Base-by-base conservation (phyloP, 2,329 filamentous ascomycete species). In the Venturia aucupariae region DNA sequence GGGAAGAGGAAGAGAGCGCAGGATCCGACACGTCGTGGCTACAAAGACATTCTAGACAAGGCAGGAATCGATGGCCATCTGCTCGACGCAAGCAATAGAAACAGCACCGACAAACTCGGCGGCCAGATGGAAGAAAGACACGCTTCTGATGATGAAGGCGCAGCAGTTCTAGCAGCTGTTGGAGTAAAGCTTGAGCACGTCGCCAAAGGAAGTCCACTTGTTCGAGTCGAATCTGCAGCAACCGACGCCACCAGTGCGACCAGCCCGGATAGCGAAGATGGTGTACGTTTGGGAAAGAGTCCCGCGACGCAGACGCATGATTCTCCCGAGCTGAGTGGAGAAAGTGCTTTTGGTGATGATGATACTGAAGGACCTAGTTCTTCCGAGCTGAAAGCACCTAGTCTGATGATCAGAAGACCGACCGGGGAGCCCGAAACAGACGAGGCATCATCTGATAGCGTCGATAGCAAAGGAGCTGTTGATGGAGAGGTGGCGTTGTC, bases 1-100 rank as follows among this genome's bases (percentile, higher is more conserved):
- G 95, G 95, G 78, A 95, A 94, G 76, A 83, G 84, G 66, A 96
- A 96, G 79, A 86, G 92, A 38, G 83, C 86, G 61, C 86, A 89
- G 63, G 90, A 96, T 70, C 87, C 90, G 6, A 81, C 80, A 19
- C 84, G 92, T 41, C 86, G 89, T 68, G 89, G 86, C 55, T 96
- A 96, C 73, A 81, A 87, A 62, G 84, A 87, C 63, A 91, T 96
- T 75, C 78, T 96, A 11, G 85, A 89, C 62, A 82, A 89, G 69
- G 86, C 82, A 60, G 81, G 80, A 60, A 69, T 59, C 35, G 62
- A 57, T 7, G 62, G 62, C 35, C 62, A 63, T 27, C 35, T 63
- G 3, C 62, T 63, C 13, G 62, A 63, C 48, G 46, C 35, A n/a
- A 54, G 51, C 46, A 63, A 63, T 38, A 46, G 48, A 35, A 51